phyloP scores from a whole-genome alignment of 1,284 basidiomycete genomes.

The Cutaneotrichosporon spelunceum region DNA sequence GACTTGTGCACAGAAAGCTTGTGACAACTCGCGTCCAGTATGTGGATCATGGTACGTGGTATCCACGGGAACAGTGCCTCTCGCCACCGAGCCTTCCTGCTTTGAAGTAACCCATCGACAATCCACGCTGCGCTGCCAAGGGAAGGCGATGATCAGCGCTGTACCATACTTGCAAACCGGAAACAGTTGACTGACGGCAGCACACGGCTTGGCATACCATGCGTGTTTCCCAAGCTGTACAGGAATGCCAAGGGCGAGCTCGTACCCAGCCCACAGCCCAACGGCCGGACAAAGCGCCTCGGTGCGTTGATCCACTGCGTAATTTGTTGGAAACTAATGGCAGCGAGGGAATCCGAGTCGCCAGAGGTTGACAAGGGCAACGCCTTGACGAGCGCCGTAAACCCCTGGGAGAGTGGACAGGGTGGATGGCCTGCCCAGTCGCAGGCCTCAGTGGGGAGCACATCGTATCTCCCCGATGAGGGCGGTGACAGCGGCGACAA shows the following conservation, averaged over 20 bases:
- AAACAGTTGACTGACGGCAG: conserved; percentile 7
- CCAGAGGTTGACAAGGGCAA: conserved; percentile 7
- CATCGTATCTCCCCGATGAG: conserved; percentile 7
- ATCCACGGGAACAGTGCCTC: background rate
- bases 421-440: conserved; percentile 1
- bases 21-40: conserved; percentile 21
- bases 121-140: background rate
- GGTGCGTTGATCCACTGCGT: conserved; percentile 14
- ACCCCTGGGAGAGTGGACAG: conserved; percentile 15
- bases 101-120: no score
- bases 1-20: conserved; percentile 24
- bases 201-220: conserved; percentile 24
- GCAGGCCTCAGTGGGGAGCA: conserved; percentile 6
- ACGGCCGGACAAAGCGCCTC: conserved; percentile 27
- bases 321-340: background rate
- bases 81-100: background rate
- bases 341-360: conserved; percentile 13
- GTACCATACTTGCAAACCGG: background rate
- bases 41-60: conserved; percentile 26
- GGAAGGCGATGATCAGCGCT: background rate
- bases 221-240: conserved; percentile 30
- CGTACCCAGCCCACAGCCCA: conserved; percentile 29
- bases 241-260: conserved; percentile 27
- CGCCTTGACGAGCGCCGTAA: conserved; percentile 7
- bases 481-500: conserved; percentile 10